A percentile compares a stretch with the other conserved stretches of the same genome.
Conservation (phyloP, 1,284 basidiomycete genomes). For the Inonotus obliquus region DNA sequence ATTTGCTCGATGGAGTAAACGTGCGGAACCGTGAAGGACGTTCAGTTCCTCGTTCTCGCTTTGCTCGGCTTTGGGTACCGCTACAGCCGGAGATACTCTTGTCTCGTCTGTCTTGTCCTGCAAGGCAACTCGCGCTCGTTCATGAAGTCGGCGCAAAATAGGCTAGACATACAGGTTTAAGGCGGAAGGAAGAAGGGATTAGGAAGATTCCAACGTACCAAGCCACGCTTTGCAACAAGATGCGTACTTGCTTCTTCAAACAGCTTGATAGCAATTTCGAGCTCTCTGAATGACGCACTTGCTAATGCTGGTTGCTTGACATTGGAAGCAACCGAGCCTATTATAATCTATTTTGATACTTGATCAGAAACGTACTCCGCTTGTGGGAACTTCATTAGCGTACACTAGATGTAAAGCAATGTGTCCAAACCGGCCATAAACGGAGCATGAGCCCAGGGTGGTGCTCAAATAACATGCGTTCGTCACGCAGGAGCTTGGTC, state of each 20-base stretch:
- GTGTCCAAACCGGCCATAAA: constrained; percentile 37
- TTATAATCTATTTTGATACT: constrained; percentile 15
- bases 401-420: constrained; percentile 36
- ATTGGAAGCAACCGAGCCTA: constrained; percentile 20
- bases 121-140: background rate
- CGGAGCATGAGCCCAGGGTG: constrained; percentile 18
- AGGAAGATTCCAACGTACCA: background rate
- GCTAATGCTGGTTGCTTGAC: constrained; percentile 25
- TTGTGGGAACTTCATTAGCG: no score
- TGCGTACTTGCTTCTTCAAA: constrained; percentile 23
- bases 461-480: background rate
- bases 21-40: background rate
- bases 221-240: constrained; percentile 8
- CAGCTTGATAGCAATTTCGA: constrained; percentile 27
- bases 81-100: background rate
- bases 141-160: constrained; percentile 7
- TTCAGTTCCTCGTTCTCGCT: background rate
- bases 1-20: background rate
- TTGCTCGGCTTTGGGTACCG: background rate
- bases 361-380: background rate
- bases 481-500: constrained; percentile 3
- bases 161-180: constrained; percentile 4
- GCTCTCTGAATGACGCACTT: constrained; percentile 26
- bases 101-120: background rate
- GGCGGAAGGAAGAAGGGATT: background rate